Conservation (phyloP, 83 land plant genomes). For the Picea mariana region DNA sequence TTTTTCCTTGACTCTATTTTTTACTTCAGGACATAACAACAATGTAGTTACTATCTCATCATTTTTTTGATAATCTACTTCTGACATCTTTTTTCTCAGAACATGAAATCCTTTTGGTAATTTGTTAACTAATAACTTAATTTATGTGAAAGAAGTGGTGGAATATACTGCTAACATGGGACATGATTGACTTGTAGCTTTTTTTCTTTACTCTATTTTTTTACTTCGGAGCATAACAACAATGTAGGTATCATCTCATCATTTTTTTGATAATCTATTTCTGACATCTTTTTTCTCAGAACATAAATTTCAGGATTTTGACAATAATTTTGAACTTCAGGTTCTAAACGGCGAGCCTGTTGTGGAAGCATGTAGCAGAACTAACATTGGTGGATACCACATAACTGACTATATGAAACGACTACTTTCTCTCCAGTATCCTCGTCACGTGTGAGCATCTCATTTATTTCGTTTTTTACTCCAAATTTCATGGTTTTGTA, state of each 20-base stretch:
- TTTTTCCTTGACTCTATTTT: not conserved
- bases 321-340: slow-evolving; percentile 28
- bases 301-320: not conserved
- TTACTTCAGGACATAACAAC: not conserved
- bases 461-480: not conserved
- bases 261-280: not conserved
- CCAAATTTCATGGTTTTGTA: slow-evolving; percentile 12
- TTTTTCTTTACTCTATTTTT: not conserved
- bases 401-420: slow-evolving; percentile 86
- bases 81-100: not conserved
- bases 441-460: slow-evolving; percentile 76
- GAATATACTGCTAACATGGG: not conserved
- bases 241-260: not conserved
- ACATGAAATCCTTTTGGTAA: not conserved
- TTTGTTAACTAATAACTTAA: too few relatives aligned
- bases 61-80: not conserved
- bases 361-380: slow-evolving; percentile 75
- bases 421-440: slow-evolving; percentile 88
- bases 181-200: not conserved
- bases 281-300: not conserved
- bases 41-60: not conserved
- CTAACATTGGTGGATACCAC: slow-evolving; percentile 92
- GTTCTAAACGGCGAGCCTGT: slow-evolving; percentile 86
- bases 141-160: too few relatives aligned
- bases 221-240: not conserved